A percentile compares a stretch with the other conserved stretches of the same genome.
Conservation (phyloP, 2,329 filamentous ascomycete genomes). For the Paramyrothecium sp. region DNA sequence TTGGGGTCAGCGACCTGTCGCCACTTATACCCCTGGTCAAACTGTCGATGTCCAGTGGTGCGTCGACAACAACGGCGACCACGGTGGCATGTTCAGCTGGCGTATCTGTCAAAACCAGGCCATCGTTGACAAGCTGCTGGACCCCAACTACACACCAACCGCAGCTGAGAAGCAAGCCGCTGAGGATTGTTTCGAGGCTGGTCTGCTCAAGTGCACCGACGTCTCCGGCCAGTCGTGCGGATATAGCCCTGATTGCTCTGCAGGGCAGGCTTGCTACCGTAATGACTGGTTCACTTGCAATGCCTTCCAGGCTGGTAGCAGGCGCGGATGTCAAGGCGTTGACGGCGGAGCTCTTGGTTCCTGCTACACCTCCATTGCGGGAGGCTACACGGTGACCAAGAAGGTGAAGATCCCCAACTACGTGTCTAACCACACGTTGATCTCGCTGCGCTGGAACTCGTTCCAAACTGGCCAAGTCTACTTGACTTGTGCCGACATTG, state of each 20-base stretch:
- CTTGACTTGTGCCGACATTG: slow-evolving; percentile 51
- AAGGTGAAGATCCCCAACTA: slow-evolving; percentile 49
- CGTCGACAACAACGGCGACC: slow-evolving; percentile 54
- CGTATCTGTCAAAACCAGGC: slow-evolving; percentile 51
- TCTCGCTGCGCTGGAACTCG: slow-evolving; percentile 54
- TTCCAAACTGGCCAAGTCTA: slow-evolving; percentile 55
- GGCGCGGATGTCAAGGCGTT: slow-evolving; percentile 43
- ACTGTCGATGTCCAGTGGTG: slow-evolving; percentile 53
- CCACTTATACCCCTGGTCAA: slow-evolving; percentile 43
- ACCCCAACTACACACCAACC: slow-evolving; percentile 45
- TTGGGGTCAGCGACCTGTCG: slow-evolving; percentile 43
- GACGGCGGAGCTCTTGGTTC: slow-evolving; percentile 40
- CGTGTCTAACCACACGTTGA: slow-evolving; percentile 45
- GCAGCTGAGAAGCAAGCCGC: slow-evolving; percentile 50
- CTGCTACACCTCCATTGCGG: slow-evolving; percentile 50
- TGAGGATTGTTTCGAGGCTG: slow-evolving; percentile 50
- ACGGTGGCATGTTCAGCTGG: slow-evolving; percentile 56
- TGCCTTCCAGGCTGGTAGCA: slow-evolving; percentile 29
- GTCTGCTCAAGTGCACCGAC: slow-evolving; percentile 46
- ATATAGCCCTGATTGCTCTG: slow-evolving; percentile 45
- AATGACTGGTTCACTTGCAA: slow-evolving; percentile 58
- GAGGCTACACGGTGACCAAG: slow-evolving; percentile 52
- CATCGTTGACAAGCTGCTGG: slow-evolving; percentile 48
- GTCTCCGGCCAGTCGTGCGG: slow-evolving; percentile 47
- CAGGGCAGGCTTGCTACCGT: slow-evolving; percentile 41